phyloP scores from a whole-genome alignment of 2,329 filamentous ascomycete genomes.

The Botrytis medusae region DNA sequence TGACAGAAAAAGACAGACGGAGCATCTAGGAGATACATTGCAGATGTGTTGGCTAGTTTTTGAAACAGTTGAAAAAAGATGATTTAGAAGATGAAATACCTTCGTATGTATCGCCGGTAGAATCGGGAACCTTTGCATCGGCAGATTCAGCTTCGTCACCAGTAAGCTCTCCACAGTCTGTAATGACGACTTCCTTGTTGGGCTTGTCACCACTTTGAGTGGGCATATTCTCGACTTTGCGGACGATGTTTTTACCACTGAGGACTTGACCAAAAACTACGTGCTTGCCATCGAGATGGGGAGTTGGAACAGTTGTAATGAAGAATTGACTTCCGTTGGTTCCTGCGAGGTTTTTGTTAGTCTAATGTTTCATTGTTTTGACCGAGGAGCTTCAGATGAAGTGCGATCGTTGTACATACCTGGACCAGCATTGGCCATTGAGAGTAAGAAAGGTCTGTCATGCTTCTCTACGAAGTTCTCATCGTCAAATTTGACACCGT shows the following conservation, averaged over 20 bases:
- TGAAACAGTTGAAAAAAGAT: constrained; percentile 17
- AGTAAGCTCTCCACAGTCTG: constrained; percentile 81
- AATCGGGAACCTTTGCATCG: constrained; percentile 69
- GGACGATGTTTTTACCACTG: constrained; percentile 85
- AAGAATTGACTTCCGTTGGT: constrained; percentile 99
- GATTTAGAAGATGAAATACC: constrained; percentile 11
- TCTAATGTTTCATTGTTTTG: neutral
- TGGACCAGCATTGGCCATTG: constrained; percentile 96
- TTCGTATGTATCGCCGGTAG: constrained; percentile 87
- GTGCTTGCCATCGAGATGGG: constrained; percentile 91
- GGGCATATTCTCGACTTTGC: constrained; percentile 82
- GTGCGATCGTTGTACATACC: constrained; percentile 52
- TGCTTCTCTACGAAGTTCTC: constrained; percentile 95
- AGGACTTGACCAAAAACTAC: constrained; percentile 96
- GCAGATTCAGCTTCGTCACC: constrained; percentile 67
- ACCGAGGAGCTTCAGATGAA: neutral
- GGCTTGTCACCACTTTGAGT: constrained; percentile 80
- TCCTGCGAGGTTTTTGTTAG: constrained; percentile 47
- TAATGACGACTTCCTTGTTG: constrained; percentile 67
- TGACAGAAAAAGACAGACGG: neutral
- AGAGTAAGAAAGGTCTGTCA: constrained; percentile 87
- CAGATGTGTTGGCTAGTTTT: constrained; percentile 14
- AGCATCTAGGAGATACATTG: neutral
- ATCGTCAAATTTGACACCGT: constrained; percentile 94
- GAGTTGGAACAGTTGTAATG: constrained; percentile 89